phyloP scores from a whole-genome alignment of 192 early-diverging fungal genomes.

The Coemansia sp. region DNA sequence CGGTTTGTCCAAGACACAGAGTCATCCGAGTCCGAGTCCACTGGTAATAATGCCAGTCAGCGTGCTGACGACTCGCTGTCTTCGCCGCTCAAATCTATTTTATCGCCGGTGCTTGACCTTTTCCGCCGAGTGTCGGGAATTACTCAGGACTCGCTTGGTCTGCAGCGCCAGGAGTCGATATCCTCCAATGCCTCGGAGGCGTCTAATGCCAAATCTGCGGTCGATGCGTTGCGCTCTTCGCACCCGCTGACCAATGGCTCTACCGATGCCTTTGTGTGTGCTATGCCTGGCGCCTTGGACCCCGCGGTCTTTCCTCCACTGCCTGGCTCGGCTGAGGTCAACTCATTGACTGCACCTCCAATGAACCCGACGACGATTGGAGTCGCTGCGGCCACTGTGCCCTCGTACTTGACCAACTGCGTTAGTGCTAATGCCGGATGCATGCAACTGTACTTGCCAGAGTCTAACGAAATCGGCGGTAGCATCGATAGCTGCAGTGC shows the following conservation, averaged over 20 bases:
- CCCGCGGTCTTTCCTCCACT: constrained; percentile 1
- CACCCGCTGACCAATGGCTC: constrained; percentile 11
- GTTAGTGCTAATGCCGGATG: constrained; percentile 4
- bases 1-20: constrained; percentile 8
- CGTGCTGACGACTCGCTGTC: constrained; percentile 14
- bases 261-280: constrained; percentile 2
- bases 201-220: not conserved
- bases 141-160: constrained; percentile 27
- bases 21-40: not conserved
- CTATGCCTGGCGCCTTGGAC: constrained; percentile 11
- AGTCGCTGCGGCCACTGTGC: not conserved
- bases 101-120: constrained; percentile 47
- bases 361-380: constrained; percentile 52
- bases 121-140: constrained; percentile 53
- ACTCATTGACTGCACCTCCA: constrained; percentile 51
- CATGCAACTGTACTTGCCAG: constrained; percentile 40
- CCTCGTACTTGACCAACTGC: constrained; percentile 14
- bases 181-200: constrained; percentile 2
- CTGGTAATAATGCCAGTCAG: not conserved
- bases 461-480: constrained; percentile 23
- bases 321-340: constrained; percentile 27
- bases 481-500: constrained; percentile 33
- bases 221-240: not conserved
- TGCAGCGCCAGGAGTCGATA: constrained; percentile 21
- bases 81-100: constrained; percentile 51